Conservation (phyloP, 495 filamentous ascomycete genomes). For the Xanthoparmelia taractica region DNA sequence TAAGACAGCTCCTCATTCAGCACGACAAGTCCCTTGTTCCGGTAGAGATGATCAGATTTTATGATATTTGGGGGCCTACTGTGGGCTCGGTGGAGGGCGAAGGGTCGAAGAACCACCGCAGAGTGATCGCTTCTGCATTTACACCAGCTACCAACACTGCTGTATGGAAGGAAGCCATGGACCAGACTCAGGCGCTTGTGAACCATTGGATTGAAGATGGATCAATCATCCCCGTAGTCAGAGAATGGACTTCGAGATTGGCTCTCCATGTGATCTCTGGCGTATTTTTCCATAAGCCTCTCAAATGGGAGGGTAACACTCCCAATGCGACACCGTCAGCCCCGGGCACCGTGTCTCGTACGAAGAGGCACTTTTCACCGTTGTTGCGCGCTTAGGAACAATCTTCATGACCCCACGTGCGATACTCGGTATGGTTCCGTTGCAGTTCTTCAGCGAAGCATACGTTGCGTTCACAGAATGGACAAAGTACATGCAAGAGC, state of each 20-base stretch:
- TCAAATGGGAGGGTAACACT: slow-evolving; percentile 10
- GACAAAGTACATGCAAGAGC: background rate
- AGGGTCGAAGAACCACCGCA: background rate
- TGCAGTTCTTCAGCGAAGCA: background rate
- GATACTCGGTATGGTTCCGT: background rate
- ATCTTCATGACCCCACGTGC: background rate
- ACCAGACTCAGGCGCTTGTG: background rate
- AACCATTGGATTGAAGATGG: background rate
- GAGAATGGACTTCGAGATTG: slow-evolving; percentile 7
- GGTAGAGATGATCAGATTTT: background rate
- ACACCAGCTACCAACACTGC: background rate
- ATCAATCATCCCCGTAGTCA: slow-evolving; percentile 4
- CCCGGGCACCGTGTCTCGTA: background rate
- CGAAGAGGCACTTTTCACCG: background rate
- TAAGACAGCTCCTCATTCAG: background rate
- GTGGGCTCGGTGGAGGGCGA: background rate
- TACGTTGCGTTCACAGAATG: background rate
- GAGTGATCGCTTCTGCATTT: background rate
- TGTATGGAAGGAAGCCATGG: background rate
- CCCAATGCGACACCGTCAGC: background rate
- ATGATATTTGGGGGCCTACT: background rate
- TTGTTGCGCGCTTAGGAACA: background rate
- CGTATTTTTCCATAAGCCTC: background rate
- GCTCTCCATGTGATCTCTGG: slow-evolving; percentile 7
- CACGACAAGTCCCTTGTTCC: background rate